Evolutionary conservation across 169 alveolate genomes (phyloP).

Genomic region (Plasmodium berghei): DNA sequence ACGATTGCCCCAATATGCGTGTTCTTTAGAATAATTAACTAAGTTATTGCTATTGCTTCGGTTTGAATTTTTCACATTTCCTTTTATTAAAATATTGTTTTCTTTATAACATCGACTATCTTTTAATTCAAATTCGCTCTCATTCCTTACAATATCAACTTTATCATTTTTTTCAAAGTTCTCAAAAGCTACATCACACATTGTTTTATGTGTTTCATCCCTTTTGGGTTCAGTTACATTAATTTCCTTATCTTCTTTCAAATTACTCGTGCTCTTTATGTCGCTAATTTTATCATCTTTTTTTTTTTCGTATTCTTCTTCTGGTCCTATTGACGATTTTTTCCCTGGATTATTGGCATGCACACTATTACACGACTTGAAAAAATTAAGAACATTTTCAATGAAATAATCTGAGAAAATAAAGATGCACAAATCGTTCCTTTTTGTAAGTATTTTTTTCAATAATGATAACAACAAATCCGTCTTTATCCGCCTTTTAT

Average conservation of each 20-base stretch:
- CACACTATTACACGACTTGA: constrained; percentile 28
- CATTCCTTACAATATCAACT: constrained; percentile 1
- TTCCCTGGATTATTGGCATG: not conserved
- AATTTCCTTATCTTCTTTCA: not conserved
- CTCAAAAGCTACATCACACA: not conserved
- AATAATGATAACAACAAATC: constrained; percentile 79
- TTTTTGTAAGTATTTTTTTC: constrained; percentile 51
- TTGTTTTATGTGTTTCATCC: not conserved
- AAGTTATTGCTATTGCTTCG: not conserved
- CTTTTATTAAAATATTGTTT: not conserved
- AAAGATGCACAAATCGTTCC: constrained; percentile 53
- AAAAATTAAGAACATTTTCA: constrained; percentile 59
- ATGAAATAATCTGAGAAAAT: constrained; percentile 51
- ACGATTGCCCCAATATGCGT: too few relatives aligned
- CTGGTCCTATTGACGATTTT: not conserved
- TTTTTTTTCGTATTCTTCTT: not conserved
- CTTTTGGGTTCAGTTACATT: not conserved
- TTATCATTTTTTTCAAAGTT: constrained; percentile 2
- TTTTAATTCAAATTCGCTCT: not conserved
- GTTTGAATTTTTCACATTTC: not conserved
- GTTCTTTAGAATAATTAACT: too few relatives aligned
- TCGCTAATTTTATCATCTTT: constrained; percentile 5
- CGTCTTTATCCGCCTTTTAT: constrained; percentile 76
- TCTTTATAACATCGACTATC: not conserved
- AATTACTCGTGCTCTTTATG: not conserved